A percentile compares a stretch with the other conserved stretches of the same genome.
These are phyloP conservation scores for Cercospora brassicicola DNA, from an alignment of 2,329 filamentous ascomycete genomes.

Conservation along the genomic window DNA sequence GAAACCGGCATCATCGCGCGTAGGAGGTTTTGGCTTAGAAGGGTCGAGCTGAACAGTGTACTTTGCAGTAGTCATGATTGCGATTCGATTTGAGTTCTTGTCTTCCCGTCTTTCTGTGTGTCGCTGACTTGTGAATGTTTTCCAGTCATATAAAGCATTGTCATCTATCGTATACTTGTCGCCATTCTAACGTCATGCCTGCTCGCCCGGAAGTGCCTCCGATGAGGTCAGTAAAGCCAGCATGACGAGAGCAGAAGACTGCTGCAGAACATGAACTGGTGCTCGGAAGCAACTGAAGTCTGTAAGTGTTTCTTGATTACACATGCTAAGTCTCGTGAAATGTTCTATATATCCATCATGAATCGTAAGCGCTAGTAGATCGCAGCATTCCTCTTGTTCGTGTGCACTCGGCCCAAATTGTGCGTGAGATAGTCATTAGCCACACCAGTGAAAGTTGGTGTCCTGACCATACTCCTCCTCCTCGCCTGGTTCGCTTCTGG, in stretches of 20 bases:
- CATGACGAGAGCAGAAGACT: not conserved
- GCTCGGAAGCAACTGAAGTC: not conserved
- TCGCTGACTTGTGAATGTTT: not conserved
- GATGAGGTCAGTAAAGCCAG: not conserved
- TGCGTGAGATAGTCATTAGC: conserved; percentile 18
- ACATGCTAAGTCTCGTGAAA: not conserved
- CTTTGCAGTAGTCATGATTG: conserved; percentile 33
- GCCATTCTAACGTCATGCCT: conserved; percentile 11
- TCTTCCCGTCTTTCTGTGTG: not conserved
- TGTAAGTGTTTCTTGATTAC: not conserved
- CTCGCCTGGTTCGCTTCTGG: conserved; percentile 7
- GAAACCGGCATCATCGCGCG: conserved; percentile 39
- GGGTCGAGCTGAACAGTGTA: conserved; percentile 47
- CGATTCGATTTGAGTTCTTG: not conserved
- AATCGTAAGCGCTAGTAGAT: not conserved
- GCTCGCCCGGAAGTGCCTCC: not conserved
- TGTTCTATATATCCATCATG: not conserved
- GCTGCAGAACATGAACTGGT: not conserved
- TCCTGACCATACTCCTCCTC: conserved; percentile 1
- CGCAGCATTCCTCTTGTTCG: conserved; percentile 25
- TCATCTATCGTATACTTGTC: not conserved
- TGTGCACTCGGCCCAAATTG: conserved; percentile 22
- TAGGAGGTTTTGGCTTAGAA: conserved; percentile 41
- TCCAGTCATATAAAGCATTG: not conserved
- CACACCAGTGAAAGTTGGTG: conserved; percentile 10